These are phyloP conservation scores for Mortierella sp. DNA, from an alignment of 371 early-diverging fungal genomes.

Conservation along the genomic window DNA sequence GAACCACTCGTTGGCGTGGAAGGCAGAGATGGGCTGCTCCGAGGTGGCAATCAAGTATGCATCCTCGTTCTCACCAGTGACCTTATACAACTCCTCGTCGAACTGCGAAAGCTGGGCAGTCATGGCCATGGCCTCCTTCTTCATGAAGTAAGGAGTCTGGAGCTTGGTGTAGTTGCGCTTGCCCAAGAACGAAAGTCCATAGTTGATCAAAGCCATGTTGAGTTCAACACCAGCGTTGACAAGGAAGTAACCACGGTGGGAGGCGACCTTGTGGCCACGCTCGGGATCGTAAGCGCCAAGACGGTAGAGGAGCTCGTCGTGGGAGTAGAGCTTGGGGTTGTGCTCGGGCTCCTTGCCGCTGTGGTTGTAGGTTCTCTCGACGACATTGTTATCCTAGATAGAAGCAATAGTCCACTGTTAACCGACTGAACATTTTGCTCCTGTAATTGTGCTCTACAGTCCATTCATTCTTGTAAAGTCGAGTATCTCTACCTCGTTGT, in stretches of 20 bases:
- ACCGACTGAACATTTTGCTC: conserved; percentile 2
- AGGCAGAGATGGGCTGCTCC: conserved; percentile 99
- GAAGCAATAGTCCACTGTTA: neutral
- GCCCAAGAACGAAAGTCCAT: conserved; percentile 97
- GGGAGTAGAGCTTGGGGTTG: conserved; percentile 83
- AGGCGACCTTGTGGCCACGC: conserved; percentile 95
- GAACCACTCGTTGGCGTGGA: conserved; percentile 98
- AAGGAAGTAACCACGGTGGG: conserved; percentile 99
- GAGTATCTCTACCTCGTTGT: conserved; percentile 78
- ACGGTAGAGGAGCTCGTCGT: conserved; percentile 94
- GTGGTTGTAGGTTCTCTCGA: conserved; percentile 79
- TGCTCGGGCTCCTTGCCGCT: conserved; percentile 72
- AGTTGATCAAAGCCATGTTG: conserved; percentile 96
- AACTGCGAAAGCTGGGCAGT: conserved; percentile 99
- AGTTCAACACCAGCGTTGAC: conserved; percentile 96
- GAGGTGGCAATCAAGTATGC: conserved; percentile 99
- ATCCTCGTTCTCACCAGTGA: conserved; percentile 91
- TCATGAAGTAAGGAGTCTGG: conserved; percentile 99
- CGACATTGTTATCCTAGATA: conserved; percentile 81
- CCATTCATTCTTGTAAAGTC: neutral
- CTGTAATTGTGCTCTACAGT: neutral
- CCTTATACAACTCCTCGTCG: conserved; percentile 99
- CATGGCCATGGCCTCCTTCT: conserved; percentile 97
- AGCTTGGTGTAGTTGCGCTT: conserved; percentile 93
- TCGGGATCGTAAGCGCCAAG: conserved; percentile 95